Evolutionary conservation across 2,329 filamentous ascomycete genomes (phyloP).

Genomic region (Penicillium sp.): DNA sequence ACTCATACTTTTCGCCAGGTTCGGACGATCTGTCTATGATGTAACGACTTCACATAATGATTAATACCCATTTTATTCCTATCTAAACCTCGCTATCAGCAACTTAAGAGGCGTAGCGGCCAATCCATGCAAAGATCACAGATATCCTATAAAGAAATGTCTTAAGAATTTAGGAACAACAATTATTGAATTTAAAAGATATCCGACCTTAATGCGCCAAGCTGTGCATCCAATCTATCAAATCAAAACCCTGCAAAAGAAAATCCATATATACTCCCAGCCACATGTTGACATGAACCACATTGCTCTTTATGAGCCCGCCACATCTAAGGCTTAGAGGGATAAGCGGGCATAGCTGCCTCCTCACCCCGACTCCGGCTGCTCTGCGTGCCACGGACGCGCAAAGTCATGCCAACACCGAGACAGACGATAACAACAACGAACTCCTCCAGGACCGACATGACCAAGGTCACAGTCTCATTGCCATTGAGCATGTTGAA

Average conservation of each 20-base stretch:
- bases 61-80: no score
- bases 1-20: no score
- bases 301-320: not conserved
- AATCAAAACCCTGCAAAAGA: not conserved
- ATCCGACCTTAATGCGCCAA: not conserved
- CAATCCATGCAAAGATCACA: no score
- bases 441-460: conserved; percentile 54
- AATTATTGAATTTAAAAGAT: no score
- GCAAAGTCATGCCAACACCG: conserved; percentile 30
- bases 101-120: no score
- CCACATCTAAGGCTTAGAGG: not conserved
- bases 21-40: no score
- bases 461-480: conserved; percentile 43
- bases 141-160: no score
- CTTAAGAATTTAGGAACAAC: no score
- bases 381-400: conserved; percentile 1
- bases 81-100: no score
- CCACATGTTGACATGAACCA: not conserved
- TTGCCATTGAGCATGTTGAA: conserved; percentile 48
- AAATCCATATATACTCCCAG: not conserved
- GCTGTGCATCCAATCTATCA: not conserved
- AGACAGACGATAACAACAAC: conserved; percentile 45
- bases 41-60: no score
- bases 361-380: not conserved
- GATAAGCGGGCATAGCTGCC: not conserved